Percentiles rank a stretch among this genome's conserved stretches.
Conservation (phyloP, 441 rosid genomes). For the Corymbia citriodora region DNA sequence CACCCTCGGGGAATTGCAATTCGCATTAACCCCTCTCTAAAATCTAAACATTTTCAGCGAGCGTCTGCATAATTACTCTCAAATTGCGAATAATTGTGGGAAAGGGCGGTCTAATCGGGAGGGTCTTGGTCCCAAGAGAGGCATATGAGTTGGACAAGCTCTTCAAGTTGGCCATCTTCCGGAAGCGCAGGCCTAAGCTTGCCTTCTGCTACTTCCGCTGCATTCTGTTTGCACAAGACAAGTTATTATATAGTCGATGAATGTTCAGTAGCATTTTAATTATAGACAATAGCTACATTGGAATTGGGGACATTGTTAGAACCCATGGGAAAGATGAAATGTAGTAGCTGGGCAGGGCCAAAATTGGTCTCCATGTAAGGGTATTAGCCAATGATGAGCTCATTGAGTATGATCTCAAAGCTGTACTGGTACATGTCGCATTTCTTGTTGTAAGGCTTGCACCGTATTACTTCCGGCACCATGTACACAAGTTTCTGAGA, state of each 20-base stretch:
- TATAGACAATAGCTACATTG: neutral
- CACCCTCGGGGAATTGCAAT: neutral
- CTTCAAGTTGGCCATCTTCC: conserved; percentile 11
- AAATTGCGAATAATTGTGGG: conserved; percentile 23
- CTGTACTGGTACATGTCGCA: conserved; percentile 36
- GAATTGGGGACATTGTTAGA: neutral
- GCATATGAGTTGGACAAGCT: neutral
- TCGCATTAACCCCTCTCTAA: neutral
- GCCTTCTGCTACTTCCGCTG: conserved; percentile 47
- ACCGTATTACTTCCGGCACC: conserved; percentile 50
- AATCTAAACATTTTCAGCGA: neutral
- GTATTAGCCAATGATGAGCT: conserved; percentile 32
- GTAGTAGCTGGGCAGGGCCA: conserved; percentile 16
- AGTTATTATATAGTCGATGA: neutral
- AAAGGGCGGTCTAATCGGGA: conserved; percentile 27
- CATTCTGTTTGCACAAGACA: conserved; percentile 21
- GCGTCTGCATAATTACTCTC: conserved; percentile 5
- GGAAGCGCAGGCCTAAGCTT: conserved; percentile 34
- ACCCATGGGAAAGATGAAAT: neutral
- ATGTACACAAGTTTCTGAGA: conserved; percentile 46
- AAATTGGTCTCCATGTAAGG: conserved; percentile 37
- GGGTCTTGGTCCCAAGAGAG: no score
- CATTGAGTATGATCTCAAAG: conserved; percentile 21
- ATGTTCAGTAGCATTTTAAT: neutral
- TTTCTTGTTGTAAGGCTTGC: conserved; percentile 47